A percentile compares a stretch with the other conserved stretches of the same genome.
phyloP scores from a whole-genome alignment of 495 filamentous ascomycete genomes.

The Glonium stellatum region DNA sequence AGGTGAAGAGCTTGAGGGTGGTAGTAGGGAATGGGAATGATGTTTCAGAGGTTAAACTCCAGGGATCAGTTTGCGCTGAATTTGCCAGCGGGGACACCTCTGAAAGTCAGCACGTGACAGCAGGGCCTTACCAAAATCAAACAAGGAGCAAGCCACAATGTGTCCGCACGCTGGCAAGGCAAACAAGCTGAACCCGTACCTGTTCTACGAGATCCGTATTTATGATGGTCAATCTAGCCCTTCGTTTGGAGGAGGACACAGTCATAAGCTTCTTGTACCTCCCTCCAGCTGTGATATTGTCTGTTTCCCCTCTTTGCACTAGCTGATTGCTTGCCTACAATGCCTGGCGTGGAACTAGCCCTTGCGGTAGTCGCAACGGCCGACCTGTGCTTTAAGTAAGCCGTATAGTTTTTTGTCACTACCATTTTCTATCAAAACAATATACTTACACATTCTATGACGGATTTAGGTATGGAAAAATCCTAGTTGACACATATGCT shows the following conservation, averaged over 20 bases:
- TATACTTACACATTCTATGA: background rate
- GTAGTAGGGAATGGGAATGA: too few species aligned
- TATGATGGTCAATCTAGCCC: background rate
- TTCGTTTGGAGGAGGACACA: too few species aligned
- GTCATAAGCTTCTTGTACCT: too few species aligned
- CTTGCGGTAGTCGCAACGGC: slow-evolving; percentile 26
- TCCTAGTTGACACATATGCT: slow-evolving; percentile 28
- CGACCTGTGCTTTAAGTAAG: slow-evolving; percentile 32
- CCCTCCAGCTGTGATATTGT: background rate
- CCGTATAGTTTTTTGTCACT: background rate
- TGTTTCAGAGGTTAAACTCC: too few species aligned
- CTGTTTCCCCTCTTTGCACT: background rate
- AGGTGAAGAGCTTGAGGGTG: too few species aligned
- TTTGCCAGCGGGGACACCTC: too few species aligned
- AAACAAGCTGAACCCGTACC: background rate
- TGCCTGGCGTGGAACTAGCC: slow-evolving; percentile 14
- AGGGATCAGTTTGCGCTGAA: too few species aligned
- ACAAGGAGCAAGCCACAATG: slow-evolving; percentile 3
- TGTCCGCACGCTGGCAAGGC: slow-evolving; percentile 1
- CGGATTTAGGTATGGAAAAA: slow-evolving; percentile 31
- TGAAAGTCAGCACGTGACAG: background rate
- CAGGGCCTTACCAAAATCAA: background rate
- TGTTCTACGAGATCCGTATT: background rate
- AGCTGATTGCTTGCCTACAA: background rate
- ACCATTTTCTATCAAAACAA: background rate